Percentiles rank a stretch among this genome's conserved stretches.
Conservation (phyloP, 257 asterid genomes). For the Solanum tarapatanum region DNA sequence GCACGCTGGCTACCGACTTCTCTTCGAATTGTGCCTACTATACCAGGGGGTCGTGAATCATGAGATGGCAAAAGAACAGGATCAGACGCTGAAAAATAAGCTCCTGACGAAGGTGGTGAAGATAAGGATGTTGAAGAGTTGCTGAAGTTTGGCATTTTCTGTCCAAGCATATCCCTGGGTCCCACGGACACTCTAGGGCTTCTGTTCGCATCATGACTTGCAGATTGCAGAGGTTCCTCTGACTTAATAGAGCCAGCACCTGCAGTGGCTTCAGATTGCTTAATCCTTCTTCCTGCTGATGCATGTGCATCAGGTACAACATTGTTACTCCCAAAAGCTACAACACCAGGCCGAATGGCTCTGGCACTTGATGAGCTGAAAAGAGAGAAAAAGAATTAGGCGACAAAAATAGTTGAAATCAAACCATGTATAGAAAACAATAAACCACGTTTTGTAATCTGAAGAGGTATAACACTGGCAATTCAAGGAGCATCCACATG, state of each 20-base stretch:
- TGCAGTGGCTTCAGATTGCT: neutral
- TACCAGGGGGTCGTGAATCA: constrained; percentile 10
- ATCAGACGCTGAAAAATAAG: constrained; percentile 13
- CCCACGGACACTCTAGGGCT: neutral
- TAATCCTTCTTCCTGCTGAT: constrained; percentile 1
- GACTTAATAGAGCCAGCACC: constrained; percentile 17
- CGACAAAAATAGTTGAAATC: neutral
- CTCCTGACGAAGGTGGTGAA: constrained; percentile 1
- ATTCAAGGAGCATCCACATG: constrained; percentile 4
- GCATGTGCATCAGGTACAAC: constrained; percentile 16
- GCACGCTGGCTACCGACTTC: constrained; percentile 1
- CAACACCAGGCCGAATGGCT: constrained; percentile 35
- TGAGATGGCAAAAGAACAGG: constrained; percentile 10
- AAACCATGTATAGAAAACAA: neutral
- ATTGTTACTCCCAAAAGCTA: constrained; percentile 27
- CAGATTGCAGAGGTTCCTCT: constrained; percentile 23
- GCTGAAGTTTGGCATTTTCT: neutral
- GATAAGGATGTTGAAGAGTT: neutral
- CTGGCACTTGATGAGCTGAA: constrained; percentile 39
- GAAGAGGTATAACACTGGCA: neutral
- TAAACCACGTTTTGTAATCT: neutral
- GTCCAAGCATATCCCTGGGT: neutral
- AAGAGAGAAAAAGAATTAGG: constrained; percentile 2
- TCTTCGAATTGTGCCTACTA: constrained; percentile 6
- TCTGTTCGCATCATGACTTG: constrained; percentile 12